These are phyloP conservation scores for Coemansia sp. DNA, from an alignment of 192 early-diverging fungal genomes.

Conservation along the genomic window DNA sequence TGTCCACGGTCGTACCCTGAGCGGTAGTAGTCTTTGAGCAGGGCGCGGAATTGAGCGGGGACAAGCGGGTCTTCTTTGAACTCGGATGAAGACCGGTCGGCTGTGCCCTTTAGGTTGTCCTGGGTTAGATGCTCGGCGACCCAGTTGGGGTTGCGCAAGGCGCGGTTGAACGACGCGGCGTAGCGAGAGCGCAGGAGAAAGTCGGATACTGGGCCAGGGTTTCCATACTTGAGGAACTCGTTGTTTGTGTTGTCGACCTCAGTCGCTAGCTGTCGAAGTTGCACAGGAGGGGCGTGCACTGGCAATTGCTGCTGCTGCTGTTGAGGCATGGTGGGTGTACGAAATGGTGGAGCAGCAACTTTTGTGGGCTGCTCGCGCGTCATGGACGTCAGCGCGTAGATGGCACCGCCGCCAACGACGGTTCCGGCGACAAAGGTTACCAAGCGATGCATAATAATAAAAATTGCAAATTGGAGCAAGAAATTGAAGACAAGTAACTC, in stretches of 20 bases:
- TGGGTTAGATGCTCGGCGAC: slow-evolving; percentile 73
- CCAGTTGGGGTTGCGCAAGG: slow-evolving; percentile 77
- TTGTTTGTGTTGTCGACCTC: slow-evolving; percentile 19
- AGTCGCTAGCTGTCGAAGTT: background rate
- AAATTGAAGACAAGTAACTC: background rate
- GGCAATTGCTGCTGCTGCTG: slow-evolving; percentile 17
- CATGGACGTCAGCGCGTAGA: slow-evolving; percentile 30
- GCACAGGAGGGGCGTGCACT: slow-evolving; percentile 41
- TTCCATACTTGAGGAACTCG: slow-evolving; percentile 48
- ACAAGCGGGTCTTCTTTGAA: slow-evolving; percentile 82
- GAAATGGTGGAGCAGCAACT: slow-evolving; percentile 9
- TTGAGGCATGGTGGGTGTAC: slow-evolving; percentile 7
- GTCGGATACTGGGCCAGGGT: slow-evolving; percentile 78
- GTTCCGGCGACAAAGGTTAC: slow-evolving; percentile 51
- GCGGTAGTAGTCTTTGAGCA: slow-evolving; percentile 76
- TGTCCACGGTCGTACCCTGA: slow-evolving; percentile 93
- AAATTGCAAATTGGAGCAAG: slow-evolving; percentile 2
- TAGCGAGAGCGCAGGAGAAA: slow-evolving; percentile 70
- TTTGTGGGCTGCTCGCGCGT: background rate
- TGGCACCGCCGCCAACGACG: slow-evolving; percentile 44
- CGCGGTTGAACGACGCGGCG: slow-evolving; percentile 77
- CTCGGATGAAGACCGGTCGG: slow-evolving; percentile 62
- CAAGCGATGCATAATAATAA: slow-evolving; percentile 36
- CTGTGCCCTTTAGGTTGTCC: slow-evolving; percentile 60
- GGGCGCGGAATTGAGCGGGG: slow-evolving; percentile 76